Conservation (phyloP, 2,329 filamentous ascomycete genomes). For the Aureobasidium vineae region DNA sequence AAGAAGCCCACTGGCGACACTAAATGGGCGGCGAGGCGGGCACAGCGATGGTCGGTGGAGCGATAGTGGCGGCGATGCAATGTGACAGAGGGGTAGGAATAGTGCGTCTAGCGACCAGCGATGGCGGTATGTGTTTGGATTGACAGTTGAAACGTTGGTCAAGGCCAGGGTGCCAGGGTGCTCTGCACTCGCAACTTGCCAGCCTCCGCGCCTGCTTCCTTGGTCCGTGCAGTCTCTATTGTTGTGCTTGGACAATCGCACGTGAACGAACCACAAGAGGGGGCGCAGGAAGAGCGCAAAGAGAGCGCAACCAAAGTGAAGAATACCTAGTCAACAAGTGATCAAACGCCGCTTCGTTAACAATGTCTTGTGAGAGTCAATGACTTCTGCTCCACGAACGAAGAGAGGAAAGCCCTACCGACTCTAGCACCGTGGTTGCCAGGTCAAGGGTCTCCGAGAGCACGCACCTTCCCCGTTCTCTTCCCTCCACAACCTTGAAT, state of each 20-base stretch:
- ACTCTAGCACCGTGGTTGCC: conserved; percentile 7
- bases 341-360: neutral
- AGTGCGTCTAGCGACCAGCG: neutral
- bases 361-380: conserved; percentile 9
- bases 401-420: neutral
- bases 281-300: neutral
- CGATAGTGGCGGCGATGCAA: conserved; percentile 8
- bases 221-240: conserved; percentile 13
- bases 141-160: conserved; percentile 13
- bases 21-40: neutral
- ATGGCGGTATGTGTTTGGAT: conserved; percentile 23
- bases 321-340: neutral
- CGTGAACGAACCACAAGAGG: too few relatives aligned
- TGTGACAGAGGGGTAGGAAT: neutral
- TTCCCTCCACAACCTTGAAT: neutral
- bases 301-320: neutral
- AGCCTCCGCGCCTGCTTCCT: neutral
- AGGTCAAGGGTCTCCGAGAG: conserved; percentile 17
- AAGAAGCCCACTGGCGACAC: conserved; percentile 13
- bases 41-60: neutral
- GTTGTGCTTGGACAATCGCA: conserved; percentile 6
- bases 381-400: neutral
- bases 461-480: conserved; percentile 6
- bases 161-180: conserved; percentile 5
- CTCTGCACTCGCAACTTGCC: neutral